phyloP scores from a whole-genome alignment of 495 filamentous ascomycete genomes.

The Lasiosphaeris hirsuta region DNA sequence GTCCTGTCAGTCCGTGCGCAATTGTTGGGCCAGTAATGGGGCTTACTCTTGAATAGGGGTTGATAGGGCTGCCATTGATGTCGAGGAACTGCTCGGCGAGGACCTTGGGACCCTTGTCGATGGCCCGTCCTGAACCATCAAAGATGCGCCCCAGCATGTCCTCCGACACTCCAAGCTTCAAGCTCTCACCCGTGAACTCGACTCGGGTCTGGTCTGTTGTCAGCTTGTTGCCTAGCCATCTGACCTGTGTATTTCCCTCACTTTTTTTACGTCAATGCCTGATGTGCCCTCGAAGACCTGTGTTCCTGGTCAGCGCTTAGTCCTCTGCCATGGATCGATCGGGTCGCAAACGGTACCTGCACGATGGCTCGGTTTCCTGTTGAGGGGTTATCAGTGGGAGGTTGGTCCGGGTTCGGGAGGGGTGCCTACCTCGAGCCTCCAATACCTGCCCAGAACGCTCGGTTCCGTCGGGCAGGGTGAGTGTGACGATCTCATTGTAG shows the following conservation, averaged over 20 bases:
- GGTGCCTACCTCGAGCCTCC: slow-evolving; percentile 80
- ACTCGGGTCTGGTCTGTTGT: slow-evolving; percentile 71
- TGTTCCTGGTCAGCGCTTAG: slow-evolving; percentile 15
- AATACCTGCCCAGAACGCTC: slow-evolving; percentile 93
- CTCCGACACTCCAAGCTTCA: slow-evolving; percentile 98
- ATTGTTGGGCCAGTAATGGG: background rate
- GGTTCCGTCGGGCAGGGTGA: slow-evolving; percentile 93
- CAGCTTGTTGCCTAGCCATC: slow-evolving; percentile 2
- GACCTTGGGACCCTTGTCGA: slow-evolving; percentile 98
- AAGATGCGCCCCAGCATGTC: slow-evolving; percentile 99
- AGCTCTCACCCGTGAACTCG: slow-evolving; percentile 92
- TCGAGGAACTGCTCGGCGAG: slow-evolving; percentile 96
- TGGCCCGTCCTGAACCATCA: slow-evolving; percentile 93
- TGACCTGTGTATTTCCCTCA: slow-evolving; percentile 34
- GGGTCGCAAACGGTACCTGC: slow-evolving; percentile 59
- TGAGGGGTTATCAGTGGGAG: slow-evolving; percentile 20
- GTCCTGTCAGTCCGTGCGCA: slow-evolving; percentile 15
- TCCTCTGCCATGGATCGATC: background rate
- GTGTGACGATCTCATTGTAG: slow-evolving; percentile 96
- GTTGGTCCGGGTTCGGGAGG: background rate
- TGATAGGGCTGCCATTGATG: slow-evolving; percentile 99
- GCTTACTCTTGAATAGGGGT: slow-evolving; percentile 90
- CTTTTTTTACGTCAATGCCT: slow-evolving; percentile 98
- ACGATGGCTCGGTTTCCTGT: slow-evolving; percentile 88
- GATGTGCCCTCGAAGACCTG: slow-evolving; percentile 98